A percentile compares a stretch with the other conserved stretches of the same genome.
Conservation (phyloP, 805 yeast species). For the Grigorovia yakushimaensis region DNA sequence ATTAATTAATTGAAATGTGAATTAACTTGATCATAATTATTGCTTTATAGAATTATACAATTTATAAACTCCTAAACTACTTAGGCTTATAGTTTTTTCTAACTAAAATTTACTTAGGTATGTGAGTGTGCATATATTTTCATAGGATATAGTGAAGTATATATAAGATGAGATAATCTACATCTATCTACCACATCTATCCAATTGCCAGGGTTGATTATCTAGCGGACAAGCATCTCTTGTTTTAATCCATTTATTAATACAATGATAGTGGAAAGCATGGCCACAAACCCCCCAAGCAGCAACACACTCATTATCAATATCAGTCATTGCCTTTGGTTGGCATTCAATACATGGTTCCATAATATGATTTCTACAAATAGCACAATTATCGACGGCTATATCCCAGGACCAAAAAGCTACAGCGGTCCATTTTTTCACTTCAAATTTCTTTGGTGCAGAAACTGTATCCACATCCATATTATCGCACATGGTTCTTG, state of each 20-base stretch:
- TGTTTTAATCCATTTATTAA: constrained; percentile 87
- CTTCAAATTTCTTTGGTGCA: constrained; percentile 61
- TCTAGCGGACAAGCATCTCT: constrained; percentile 96
- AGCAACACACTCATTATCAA: constrained; percentile 73
- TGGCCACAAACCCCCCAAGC: constrained; percentile 98
- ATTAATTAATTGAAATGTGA: constrained; percentile 2
- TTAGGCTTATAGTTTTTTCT: too few relatives aligned
- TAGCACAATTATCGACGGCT: constrained; percentile 92
- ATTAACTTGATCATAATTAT: neutral
- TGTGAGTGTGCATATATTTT: neutral
- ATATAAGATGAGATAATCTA: neutral
- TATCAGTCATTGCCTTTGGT: constrained; percentile 55
- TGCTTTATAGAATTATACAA: neutral
- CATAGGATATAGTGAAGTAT: neutral
- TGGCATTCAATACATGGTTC: constrained; percentile 97
- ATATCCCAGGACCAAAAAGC: constrained; percentile 99
- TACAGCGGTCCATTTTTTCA: constrained; percentile 97
- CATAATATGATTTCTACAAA: constrained; percentile 96
- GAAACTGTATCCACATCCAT: constrained; percentile 18
- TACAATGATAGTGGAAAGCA: constrained; percentile 97
- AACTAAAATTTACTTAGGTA: too few relatives aligned
- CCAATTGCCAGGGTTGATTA: constrained; percentile 77
- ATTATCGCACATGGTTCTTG: constrained; percentile 14
- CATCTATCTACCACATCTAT: constrained; percentile 57
- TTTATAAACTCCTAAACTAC: too few relatives aligned